Percentiles rank a stretch among this genome's conserved stretches.
These are phyloP conservation scores for Neofusicoccum sp. DNA, from an alignment of 2,329 filamentous ascomycete genomes.

Conservation along the genomic window DNA sequence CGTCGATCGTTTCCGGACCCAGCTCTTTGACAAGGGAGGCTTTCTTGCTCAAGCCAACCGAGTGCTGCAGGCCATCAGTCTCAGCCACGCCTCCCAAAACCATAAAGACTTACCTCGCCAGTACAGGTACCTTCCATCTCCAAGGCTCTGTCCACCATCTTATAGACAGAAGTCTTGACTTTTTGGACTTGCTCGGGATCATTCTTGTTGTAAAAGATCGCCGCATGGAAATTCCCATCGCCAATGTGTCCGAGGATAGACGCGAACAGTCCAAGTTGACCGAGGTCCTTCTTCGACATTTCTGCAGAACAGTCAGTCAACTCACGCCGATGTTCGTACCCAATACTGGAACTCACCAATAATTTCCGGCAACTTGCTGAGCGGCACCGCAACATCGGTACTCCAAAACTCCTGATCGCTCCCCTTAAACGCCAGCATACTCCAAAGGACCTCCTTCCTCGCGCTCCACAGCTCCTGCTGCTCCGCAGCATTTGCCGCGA, in stretches of 20 bases:
- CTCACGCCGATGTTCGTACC: neutral
- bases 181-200: conserved; percentile 68
- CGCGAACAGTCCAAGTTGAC: conserved; percentile 80
- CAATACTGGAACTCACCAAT: conserved; percentile 45
- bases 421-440: conserved; percentile 56
- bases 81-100: neutral
- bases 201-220: conserved; percentile 79
- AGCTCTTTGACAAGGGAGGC: conserved; percentile 75
- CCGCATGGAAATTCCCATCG: conserved; percentile 92
- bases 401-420: conserved; percentile 60
- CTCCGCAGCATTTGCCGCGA: conserved; percentile 53
- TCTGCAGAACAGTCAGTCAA: conserved; percentile 50
- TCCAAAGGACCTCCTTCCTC: conserved; percentile 60
- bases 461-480: conserved; percentile 59
- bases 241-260: conserved; percentile 87
- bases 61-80: conserved; percentile 49
- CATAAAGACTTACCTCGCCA: conserved; percentile 56
- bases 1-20: conserved; percentile 72
- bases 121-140: conserved; percentile 95
- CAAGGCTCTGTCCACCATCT: conserved; percentile 83
- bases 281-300: conserved; percentile 83
- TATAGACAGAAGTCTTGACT: conserved; percentile 77
- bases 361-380: conserved; percentile 60
- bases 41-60: conserved; percentile 84
- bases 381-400: conserved; percentile 60